These are phyloP conservation scores for Ganoderma leucocontextum DNA, from an alignment of 1,284 basidiomycete genomes.

Conservation along the genomic window DNA sequence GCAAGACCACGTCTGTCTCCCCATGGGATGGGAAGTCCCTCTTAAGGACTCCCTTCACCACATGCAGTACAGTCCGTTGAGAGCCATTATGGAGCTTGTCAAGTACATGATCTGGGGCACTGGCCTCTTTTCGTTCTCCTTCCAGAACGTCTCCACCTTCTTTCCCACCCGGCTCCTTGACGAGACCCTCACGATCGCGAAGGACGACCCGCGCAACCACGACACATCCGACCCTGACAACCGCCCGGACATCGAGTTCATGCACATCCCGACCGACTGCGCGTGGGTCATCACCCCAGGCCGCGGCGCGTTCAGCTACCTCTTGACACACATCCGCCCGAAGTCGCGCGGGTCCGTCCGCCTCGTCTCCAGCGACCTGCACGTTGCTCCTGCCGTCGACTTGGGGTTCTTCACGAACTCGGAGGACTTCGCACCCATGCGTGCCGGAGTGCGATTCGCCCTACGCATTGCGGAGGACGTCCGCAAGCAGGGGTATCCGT, in stretches of 20 bases:
- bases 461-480: slow-evolving; percentile 41
- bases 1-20: slow-evolving; percentile 37
- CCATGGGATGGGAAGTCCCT: slow-evolving; percentile 30
- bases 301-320: slow-evolving; percentile 40
- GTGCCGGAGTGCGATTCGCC: slow-evolving; percentile 37
- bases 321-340: slow-evolving; percentile 42
- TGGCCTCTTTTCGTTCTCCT: slow-evolving; percentile 42
- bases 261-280: slow-evolving; percentile 37
- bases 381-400: slow-evolving; percentile 41
- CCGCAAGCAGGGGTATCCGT: slow-evolving; percentile 41
- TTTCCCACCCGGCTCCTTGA: slow-evolving; percentile 38
- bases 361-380: slow-evolving; percentile 43
- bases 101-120: slow-evolving; percentile 41
- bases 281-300: slow-evolving; percentile 29
- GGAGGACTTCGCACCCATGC: slow-evolving; percentile 37
- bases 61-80: slow-evolving; percentile 29
- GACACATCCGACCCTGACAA: slow-evolving; percentile 35
- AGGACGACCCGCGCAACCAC: slow-evolving; percentile 24
- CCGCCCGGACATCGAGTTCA: slow-evolving; percentile 48
- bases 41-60: slow-evolving; percentile 39
- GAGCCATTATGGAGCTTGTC: slow-evolving; percentile 39
- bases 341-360: slow-evolving; percentile 44
- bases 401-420: slow-evolving; percentile 40
- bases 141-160: slow-evolving; percentile 41
- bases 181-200: slow-evolving; percentile 6